A percentile compares a stretch with the other conserved stretches of the same genome.
These are phyloP conservation scores for Penicillium argentinense DNA, from an alignment of 495 filamentous ascomycete species.

Conservation along the genomic window DNA sequence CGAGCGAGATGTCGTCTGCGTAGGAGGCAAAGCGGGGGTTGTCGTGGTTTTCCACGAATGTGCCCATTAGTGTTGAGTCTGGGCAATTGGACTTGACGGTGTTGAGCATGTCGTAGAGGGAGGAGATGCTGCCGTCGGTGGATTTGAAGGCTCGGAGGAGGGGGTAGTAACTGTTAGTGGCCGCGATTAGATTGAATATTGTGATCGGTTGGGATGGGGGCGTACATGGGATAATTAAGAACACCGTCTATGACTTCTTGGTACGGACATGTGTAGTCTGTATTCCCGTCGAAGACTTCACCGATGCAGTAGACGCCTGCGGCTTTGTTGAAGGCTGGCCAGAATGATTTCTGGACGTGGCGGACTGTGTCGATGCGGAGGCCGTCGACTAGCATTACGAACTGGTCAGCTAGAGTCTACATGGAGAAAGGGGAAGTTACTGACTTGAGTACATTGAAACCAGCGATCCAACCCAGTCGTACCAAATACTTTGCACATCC, in stretches of 20 bases:
- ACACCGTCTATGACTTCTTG: constrained; percentile 60
- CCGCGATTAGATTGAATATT: too few species aligned
- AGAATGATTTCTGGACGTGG: constrained; percentile 72
- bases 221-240: constrained; percentile 61
- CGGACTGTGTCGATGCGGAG: constrained; percentile 75
- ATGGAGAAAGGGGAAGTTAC: background rate
- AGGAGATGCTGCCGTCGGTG: constrained; percentile 55
- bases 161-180: constrained; percentile 56
- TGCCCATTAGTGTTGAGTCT: constrained; percentile 66
- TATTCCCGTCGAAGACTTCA: constrained; percentile 66
- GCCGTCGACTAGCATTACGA: constrained; percentile 62
- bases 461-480: constrained; percentile 64
- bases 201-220: too few species aligned
- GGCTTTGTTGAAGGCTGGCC: constrained; percentile 60
- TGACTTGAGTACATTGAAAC: constrained; percentile 64
- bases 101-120: constrained; percentile 59
- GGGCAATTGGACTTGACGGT: constrained; percentile 53
- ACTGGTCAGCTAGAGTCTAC: background rate
- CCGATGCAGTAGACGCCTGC: constrained; percentile 72
- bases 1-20: constrained; percentile 48
- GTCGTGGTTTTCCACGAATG: constrained; percentile 83
- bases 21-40: constrained; percentile 63
- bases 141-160: constrained; percentile 63
- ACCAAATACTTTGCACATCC: constrained; percentile 56
- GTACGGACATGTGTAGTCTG: constrained; percentile 62